phyloP scores from a whole-genome alignment of 805 yeast species.

The Jamesozyma piceae region DNA sequence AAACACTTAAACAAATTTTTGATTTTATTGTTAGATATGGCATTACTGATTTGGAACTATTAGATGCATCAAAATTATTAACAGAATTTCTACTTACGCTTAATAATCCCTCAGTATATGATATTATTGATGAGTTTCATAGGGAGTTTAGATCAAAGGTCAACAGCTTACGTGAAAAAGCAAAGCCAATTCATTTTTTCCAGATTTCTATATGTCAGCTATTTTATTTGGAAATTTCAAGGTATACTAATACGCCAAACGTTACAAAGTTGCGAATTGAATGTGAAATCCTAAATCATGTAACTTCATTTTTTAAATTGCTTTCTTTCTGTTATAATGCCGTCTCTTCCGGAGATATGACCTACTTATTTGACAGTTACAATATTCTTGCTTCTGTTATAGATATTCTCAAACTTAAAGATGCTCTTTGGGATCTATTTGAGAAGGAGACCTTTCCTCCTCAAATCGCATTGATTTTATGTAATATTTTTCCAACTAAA shows the following conservation, averaged over 20 bases:
- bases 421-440: slow-evolving; percentile 17
- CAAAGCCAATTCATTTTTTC: slow-evolving; percentile 28
- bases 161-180: slow-evolving; percentile 11
- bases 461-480: slow-evolving; percentile 10
- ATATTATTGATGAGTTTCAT: slow-evolving; percentile 20
- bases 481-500: slow-evolving; percentile 15
- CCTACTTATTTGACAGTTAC: slow-evolving; percentile 13
- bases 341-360: slow-evolving; percentile 2
- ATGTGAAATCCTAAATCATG: slow-evolving; percentile 18
- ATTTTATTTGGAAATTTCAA: slow-evolving; percentile 20
- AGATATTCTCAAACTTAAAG: slow-evolving; percentile 4
- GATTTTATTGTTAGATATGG: slow-evolving; percentile 19
- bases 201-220: slow-evolving; percentile 25
- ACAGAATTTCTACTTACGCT: slow-evolving; percentile 16
- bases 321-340: slow-evolving; percentile 14
- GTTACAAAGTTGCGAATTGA: slow-evolving; percentile 10
- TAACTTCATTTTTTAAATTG: slow-evolving; percentile 21
- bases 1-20: slow-evolving; percentile 11
- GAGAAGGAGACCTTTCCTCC: slow-evolving; percentile 11
- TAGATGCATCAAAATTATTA: slow-evolving; percentile 9
- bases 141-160: slow-evolving; percentile 21
- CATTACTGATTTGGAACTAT: slow-evolving; percentile 21
- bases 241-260: slow-evolving; percentile 14
- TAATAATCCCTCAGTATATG: slow-evolving; percentile 14
- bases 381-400: slow-evolving; percentile 15